Evolutionary conservation across 371 early-diverging fungal genomes (phyloP).

Genomic region (Blyttiomyces sp.): DNA sequence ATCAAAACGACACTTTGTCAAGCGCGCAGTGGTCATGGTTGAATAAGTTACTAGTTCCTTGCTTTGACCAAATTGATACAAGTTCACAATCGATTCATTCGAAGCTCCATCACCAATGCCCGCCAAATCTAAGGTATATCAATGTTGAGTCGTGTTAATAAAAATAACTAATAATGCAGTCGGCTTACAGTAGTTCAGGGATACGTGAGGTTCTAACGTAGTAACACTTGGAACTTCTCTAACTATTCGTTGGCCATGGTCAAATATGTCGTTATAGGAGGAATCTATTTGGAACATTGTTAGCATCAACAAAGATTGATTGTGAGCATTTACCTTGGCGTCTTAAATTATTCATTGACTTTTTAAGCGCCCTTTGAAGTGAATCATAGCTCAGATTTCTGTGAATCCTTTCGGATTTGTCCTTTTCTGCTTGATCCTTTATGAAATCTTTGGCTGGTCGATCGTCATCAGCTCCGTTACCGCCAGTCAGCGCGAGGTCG

Average conservation of each 20-base stretch:
- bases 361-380: conserved; percentile 38
- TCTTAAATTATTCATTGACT: conserved; percentile 29
- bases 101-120: conserved; percentile 26
- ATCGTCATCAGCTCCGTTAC: not conserved
- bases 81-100: conserved; percentile 34
- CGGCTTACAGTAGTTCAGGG: conserved; percentile 45
- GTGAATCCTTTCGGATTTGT: not conserved
- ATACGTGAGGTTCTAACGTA: conserved; percentile 43
- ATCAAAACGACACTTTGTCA: conserved; percentile 53
- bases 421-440: conserved; percentile 7
- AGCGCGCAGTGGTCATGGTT: conserved; percentile 23
- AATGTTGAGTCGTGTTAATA: not conserved
- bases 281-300: not conserved
- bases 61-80: conserved; percentile 51
- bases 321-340: conserved; percentile 15
- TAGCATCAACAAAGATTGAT: not conserved
- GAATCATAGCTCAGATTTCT: conserved; percentile 45
- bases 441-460: too few species aligned
- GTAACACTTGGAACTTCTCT: conserved; percentile 34
- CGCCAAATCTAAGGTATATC: conserved; percentile 30
- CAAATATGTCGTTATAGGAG: conserved; percentile 7
- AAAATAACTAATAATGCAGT: not conserved
- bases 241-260: conserved; percentile 24
- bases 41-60: conserved; percentile 41
- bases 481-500: conserved; percentile 16